Evolutionary conservation across 441 rosid genomes (phyloP).

Genomic region (Bocquillonia castaneifolia): DNA sequence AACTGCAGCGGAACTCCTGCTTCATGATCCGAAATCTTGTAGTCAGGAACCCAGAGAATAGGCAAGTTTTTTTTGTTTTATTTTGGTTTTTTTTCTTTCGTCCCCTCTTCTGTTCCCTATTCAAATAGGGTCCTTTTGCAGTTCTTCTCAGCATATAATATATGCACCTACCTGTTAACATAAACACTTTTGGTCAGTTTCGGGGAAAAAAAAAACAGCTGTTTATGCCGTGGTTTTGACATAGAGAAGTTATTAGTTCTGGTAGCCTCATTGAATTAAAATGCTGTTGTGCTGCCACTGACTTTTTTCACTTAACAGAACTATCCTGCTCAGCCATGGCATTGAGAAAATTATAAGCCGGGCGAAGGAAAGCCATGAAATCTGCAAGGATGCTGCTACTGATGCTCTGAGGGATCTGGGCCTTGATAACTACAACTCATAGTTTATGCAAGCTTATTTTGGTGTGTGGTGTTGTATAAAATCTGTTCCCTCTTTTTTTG

Average conservation of each 20-base stretch:
- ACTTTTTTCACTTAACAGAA: slow-evolving; percentile 36
- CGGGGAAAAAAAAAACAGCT: no score
- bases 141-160: neutral
- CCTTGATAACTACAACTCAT: slow-evolving; percentile 67
- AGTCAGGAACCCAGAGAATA: slow-evolving; percentile 77
- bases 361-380: slow-evolving; percentile 66
- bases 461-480: no score
- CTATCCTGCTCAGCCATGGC: slow-evolving; percentile 59
- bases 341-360: slow-evolving; percentile 63
- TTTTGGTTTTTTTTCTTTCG: no score
- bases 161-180: no score
- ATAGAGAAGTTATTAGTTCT: neutral
- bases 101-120: neutral
- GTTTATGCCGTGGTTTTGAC: neutral
- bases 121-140: neutral
- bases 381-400: slow-evolving; percentile 72
- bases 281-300: neutral
- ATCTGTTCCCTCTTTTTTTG: neutral
- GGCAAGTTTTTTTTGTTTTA: slow-evolving; percentile 38
- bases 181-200: no score
- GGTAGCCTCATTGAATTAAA: neutral
- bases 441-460: slow-evolving; percentile 12
- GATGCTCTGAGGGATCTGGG: slow-evolving; percentile 94
- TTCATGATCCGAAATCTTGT: slow-evolving; percentile 87
- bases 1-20: slow-evolving; percentile 70